Conservation (phyloP, 2,329 filamentous ascomycete genomes). For the Aureobasidium sp. region DNA sequence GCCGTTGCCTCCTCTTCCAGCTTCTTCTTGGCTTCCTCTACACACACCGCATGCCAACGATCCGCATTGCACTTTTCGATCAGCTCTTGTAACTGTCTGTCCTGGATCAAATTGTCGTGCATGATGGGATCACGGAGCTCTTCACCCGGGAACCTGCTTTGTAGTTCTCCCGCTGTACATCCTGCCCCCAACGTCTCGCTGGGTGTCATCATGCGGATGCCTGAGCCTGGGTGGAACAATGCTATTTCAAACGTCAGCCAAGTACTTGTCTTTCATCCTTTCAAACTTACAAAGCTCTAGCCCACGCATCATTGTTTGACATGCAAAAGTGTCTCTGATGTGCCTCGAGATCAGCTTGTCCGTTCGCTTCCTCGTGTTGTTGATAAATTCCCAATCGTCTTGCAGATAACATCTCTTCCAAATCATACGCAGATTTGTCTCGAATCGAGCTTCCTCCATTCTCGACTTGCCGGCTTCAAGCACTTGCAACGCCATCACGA, state of each 20-base stretch:
- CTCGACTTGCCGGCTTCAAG: conserved; percentile 48
- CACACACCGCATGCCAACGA: conserved; percentile 54
- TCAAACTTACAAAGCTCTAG: conserved; percentile 54
- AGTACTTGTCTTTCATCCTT: conserved; percentile 15
- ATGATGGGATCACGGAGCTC: conserved; percentile 60
- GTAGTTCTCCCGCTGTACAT: conserved; percentile 52
- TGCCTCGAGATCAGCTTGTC: conserved; percentile 60
- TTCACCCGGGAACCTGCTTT: conserved; percentile 44
- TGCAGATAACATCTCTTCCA: conserved; percentile 82
- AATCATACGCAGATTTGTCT: conserved; percentile 55
- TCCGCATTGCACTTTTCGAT: conserved; percentile 63
- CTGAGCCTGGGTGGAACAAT: conserved; percentile 16
- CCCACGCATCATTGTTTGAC: conserved; percentile 48
- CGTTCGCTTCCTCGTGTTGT: conserved; percentile 67
- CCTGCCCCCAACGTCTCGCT: conserved; percentile 45
- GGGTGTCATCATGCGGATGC: conserved; percentile 23
- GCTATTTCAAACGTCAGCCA: conserved; percentile 15
- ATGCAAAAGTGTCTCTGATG: conserved; percentile 36
- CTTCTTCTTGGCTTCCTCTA: conserved; percentile 33
- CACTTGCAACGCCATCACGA: conserved; percentile 63
- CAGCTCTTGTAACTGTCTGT: conserved; percentile 56
- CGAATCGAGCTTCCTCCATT: conserved; percentile 48
- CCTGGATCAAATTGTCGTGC: conserved; percentile 66
- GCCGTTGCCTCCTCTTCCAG: conserved; percentile 27
- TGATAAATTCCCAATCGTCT: conserved; percentile 77